A percentile compares a stretch with the other conserved stretches of the same genome.
Evolutionary conservation across 495 filamentous ascomycete genomes (phyloP).

Genomic region (Echria macrotheca): DNA sequence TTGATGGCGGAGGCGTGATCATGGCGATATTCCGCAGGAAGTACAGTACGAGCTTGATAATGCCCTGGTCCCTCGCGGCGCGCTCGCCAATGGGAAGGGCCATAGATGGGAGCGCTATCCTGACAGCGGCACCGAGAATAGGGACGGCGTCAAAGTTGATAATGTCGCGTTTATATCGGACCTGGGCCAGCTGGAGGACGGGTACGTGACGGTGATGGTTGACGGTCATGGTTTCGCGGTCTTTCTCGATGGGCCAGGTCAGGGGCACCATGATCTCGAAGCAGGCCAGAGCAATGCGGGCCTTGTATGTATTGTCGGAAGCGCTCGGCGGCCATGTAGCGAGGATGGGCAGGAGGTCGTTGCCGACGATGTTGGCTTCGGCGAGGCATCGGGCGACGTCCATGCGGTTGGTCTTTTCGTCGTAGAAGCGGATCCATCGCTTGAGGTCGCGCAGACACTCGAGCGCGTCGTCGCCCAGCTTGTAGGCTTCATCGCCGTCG

Average conservation of each 20-base stretch:
- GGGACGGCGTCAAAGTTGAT: conserved; percentile 71
- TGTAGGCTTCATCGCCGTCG: conserved; percentile 73
- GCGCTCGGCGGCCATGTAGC: conserved; percentile 69
- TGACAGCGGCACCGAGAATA: conserved; percentile 71
- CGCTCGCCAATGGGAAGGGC: conserved; percentile 71
- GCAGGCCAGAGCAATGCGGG: conserved; percentile 67
- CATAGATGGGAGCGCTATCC: conserved; percentile 83
- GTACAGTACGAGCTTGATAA: conserved; percentile 87
- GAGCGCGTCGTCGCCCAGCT: conserved; percentile 87
- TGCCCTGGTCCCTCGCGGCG: conserved; percentile 75
- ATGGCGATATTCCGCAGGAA: conserved; percentile 82
- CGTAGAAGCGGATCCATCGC: conserved; percentile 90
- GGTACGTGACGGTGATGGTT: conserved; percentile 90
- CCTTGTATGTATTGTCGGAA: conserved; percentile 67
- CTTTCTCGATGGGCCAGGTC: conserved; percentile 88
- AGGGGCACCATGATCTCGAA: conserved; percentile 89
- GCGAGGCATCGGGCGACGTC: conserved; percentile 92
- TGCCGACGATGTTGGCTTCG: conserved; percentile 85
- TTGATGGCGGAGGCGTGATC: conserved; percentile 61
- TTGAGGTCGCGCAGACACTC: conserved; percentile 89
- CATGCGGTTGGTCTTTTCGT: conserved; percentile 88
- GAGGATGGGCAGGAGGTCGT: conserved; percentile 86
- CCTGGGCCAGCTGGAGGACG: conserved; percentile 79
- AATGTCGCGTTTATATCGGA: conserved; percentile 81
- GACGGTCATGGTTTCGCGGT: conserved; percentile 70